A percentile compares a stretch with the other conserved stretches of the same genome.
These are phyloP conservation scores for Globisporangium echinulatum DNA, from an alignment of 352 stramenopile genomes.

Conservation along the genomic window DNA sequence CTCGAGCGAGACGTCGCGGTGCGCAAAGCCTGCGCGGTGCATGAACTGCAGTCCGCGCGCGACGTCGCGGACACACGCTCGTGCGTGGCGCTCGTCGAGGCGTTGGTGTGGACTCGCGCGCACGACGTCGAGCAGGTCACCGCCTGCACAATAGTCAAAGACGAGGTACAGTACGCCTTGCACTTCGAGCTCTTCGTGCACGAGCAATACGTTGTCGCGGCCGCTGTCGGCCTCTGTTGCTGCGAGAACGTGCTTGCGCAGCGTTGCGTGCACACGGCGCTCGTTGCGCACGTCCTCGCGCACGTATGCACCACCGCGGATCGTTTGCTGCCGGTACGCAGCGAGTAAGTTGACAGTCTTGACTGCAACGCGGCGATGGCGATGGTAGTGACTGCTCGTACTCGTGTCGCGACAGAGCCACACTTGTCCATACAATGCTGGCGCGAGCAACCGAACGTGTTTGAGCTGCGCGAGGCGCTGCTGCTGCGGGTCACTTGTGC, in stretches of 20 bases:
- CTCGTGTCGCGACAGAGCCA: constrained; percentile 37
- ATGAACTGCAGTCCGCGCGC: constrained; percentile 24
- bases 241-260: constrained; percentile 15
- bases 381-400: not conserved
- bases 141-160: constrained; percentile 44
- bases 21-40: constrained; percentile 41
- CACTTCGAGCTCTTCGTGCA: constrained; percentile 40
- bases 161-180: constrained; percentile 36
- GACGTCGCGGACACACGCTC: constrained; percentile 32
- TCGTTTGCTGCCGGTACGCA: constrained; percentile 42
- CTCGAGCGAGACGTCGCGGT: constrained; percentile 60
- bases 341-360: constrained; percentile 31
- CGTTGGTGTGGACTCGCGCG: constrained; percentile 21
- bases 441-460: constrained; percentile 30
- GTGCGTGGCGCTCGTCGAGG: constrained; percentile 24
- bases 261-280: constrained; percentile 33
- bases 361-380: constrained; percentile 1
- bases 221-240: not conserved
- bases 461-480: constrained; percentile 19
- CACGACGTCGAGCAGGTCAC: constrained; percentile 51
- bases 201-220: constrained; percentile 34
- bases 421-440: constrained; percentile 55
- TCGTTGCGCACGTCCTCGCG: constrained; percentile 46
- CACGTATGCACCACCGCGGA: constrained; percentile 29
- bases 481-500: constrained; percentile 9